Percentiles rank a stretch among this genome's conserved stretches.
These are phyloP conservation scores for Austroboletus rostrupii DNA, from an alignment of 1,284 basidiomycete genomes.

Conservation along the genomic window DNA sequence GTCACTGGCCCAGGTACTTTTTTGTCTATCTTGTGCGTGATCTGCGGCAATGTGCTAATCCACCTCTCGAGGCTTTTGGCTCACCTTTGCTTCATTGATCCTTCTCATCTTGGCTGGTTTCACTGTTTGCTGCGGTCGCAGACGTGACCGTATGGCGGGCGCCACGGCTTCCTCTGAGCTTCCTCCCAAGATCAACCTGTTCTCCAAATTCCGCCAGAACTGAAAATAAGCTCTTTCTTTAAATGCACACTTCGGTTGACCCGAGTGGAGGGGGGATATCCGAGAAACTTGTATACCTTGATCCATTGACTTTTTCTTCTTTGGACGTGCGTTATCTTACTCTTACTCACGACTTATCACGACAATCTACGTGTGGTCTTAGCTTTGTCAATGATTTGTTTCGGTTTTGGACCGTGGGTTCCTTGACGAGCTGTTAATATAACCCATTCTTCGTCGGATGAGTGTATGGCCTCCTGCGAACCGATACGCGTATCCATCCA, in stretches of 20 bases:
- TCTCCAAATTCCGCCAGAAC: conserved; percentile 25
- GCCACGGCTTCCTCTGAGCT: conserved; percentile 32
- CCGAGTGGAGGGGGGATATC: neutral
- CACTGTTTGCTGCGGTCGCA: conserved; percentile 67
- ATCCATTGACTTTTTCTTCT: neutral
- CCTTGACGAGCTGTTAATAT: conserved; percentile 3
- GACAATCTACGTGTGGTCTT: conserved; percentile 8
- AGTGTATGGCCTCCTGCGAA: too few species aligned
- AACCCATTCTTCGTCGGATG: neutral
- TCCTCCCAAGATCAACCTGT: conserved; percentile 14
- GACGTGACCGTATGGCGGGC: conserved; percentile 43
- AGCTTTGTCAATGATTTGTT: neutral
- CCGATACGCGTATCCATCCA: too few species aligned
- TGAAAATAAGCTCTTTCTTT: neutral
- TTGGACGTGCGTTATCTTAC: neutral
- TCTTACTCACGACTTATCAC: conserved; percentile 11
- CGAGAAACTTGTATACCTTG: neutral
- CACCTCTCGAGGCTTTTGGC: conserved; percentile 58
- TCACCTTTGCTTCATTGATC: conserved; percentile 65
- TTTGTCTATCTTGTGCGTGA: neutral
- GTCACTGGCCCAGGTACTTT: conserved; percentile 56
- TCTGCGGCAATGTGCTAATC: neutral
- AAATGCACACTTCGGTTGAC: neutral
- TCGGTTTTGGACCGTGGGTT: conserved; percentile 2
- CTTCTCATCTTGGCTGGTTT: conserved; percentile 60